Base-by-base conservation (phyloP, 495 filamentous ascomycete genomes). In the Copromyces sp. region DNA sequence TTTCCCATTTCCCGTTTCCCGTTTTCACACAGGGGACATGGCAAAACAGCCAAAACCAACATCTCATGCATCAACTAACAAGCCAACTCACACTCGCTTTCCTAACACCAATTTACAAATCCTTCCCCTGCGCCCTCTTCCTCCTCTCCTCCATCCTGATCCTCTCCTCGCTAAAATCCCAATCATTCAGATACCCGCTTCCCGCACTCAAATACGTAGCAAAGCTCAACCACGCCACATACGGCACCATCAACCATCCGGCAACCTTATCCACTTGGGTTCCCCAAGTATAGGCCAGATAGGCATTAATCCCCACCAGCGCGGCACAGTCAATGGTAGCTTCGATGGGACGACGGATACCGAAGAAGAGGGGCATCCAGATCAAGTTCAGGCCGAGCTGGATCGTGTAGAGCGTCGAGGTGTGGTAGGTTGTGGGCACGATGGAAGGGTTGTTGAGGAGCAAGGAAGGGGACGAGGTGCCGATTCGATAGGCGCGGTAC, bases 301-400 rank as follows among this genome's bases (percentile, higher is more conserved):
- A 91, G 0, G 85, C 87, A 20, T 90, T 90, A 6, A 90, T 83
- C 1, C 90, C 93, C 2, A 89, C 86, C 12, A 98, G 82, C 1
- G 90, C 86, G 3, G 91, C 83, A 68, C 96, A 90, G 82, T 98
- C 92, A 5, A 85, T 87, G 9, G 94, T 87, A 1, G 94, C 94
- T 78, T 89, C 87, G 72, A 89, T 86, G 3, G 93, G 92, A 35
- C 88, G 86, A 45, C 88, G 86, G 40, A 91, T 75, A 1, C 87
- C 86, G 78, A 97, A 97, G 86, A 98, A 98, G 9, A 97, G 87
- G 2, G 95, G 95, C 93, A 95, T 97, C 93, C 93, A 98, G 68
- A 91, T 79, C 24, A 95, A 82, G 79, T 98, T 97, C 16, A 97
- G 81, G 24, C 84, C 90, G 9, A 98, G 90, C 78, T 97, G 94